Evolutionary conservation across 192 early-diverging fungal genomes (phyloP).

Genomic region (Coemansia sp.): DNA sequence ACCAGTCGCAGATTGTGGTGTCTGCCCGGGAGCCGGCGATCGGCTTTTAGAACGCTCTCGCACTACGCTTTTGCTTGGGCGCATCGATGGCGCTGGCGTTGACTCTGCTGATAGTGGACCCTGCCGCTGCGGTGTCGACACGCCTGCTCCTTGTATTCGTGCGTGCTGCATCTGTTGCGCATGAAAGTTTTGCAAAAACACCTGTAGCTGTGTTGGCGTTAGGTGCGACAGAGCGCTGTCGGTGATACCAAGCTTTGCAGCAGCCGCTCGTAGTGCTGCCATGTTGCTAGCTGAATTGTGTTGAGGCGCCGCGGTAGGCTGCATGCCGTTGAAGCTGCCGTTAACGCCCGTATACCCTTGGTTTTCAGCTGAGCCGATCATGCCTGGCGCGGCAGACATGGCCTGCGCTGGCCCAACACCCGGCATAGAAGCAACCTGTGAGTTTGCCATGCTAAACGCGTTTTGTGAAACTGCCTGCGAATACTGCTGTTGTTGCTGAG

Average conservation of each 20-base stretch:
- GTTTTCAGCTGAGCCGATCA: conserved; percentile 1
- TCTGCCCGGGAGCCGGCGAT: conserved; percentile 37
- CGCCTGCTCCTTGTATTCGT: conserved; percentile 4
- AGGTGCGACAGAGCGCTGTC: conserved; percentile 22
- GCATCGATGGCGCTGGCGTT: conserved; percentile 3
- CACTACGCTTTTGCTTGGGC: conserved; percentile 26
- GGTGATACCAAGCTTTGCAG: conserved; percentile 32
- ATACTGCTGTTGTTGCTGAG: conserved; percentile 32
- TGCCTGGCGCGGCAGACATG: conserved; percentile 6
- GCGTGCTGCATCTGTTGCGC: conserved; percentile 31
- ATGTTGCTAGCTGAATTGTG: conserved; percentile 3
- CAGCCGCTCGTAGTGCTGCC: conserved; percentile 28
- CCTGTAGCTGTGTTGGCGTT: conserved; percentile 30
- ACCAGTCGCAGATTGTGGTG: neutral
- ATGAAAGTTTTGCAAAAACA: conserved; percentile 34
- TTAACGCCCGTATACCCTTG: conserved; percentile 6
- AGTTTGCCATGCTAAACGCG: neutral
- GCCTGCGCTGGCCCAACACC: neutral
- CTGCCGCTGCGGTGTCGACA: conserved; percentile 31
- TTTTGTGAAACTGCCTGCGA: conserved; percentile 12
- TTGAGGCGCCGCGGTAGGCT: neutral
- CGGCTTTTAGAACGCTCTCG: conserved; percentile 32
- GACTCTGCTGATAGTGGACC: conserved; percentile 2
- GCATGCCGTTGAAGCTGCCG: neutral
- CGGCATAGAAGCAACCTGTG: neutral